These are phyloP conservation scores for Termitomyces sp. DNA, from an alignment of 768 basidiomycete species.

Conservation along the genomic window DNA sequence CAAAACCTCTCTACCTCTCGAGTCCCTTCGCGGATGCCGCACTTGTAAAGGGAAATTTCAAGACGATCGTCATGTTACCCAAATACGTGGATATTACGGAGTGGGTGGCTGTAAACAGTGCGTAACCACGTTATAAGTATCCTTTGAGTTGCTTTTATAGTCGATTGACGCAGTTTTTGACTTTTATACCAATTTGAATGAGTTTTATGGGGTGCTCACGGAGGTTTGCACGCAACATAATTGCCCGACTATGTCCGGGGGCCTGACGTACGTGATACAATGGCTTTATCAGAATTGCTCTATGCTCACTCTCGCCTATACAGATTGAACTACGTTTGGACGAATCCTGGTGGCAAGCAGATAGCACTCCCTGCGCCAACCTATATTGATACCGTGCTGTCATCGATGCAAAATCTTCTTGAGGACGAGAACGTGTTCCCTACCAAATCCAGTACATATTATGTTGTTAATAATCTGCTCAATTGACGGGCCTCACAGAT, in stretches of 20 bases:
- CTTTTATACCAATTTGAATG: slow-evolving; percentile 95
- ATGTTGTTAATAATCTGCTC: background rate
- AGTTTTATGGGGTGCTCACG: slow-evolving; percentile 91
- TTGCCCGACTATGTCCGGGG: slow-evolving; percentile 92
- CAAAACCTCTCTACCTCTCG: slow-evolving; percentile 82
- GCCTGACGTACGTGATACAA: slow-evolving; percentile 54
- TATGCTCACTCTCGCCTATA: background rate
- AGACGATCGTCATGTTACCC: slow-evolving; percentile 94
- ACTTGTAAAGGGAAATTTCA: slow-evolving; percentile 96
- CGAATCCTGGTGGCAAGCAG: slow-evolving; percentile 85
- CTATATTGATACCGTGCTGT: slow-evolving; percentile 98
- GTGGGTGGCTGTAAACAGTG: slow-evolving; percentile 95
- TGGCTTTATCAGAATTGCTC: background rate
- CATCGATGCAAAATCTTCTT: slow-evolving; percentile 89
- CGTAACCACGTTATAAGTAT: slow-evolving; percentile 20
- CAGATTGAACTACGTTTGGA: slow-evolving; percentile 93
- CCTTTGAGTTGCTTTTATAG: background rate
- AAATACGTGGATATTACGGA: slow-evolving; percentile 96
- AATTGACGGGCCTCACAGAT: slow-evolving; percentile 38
- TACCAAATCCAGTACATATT: slow-evolving; percentile 77
- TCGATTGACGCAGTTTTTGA: slow-evolving; percentile 66
- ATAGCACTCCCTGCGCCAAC: slow-evolving; percentile 88
- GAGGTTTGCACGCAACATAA: slow-evolving; percentile 89
- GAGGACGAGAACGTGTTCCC: slow-evolving; percentile 95
- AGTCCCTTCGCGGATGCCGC: slow-evolving; percentile 94